A percentile compares a stretch with the other conserved stretches of the same genome.
Evolutionary conservation across 495 filamentous ascomycete genomes (phyloP).

Genomic region (Penicillium salamii): DNA sequence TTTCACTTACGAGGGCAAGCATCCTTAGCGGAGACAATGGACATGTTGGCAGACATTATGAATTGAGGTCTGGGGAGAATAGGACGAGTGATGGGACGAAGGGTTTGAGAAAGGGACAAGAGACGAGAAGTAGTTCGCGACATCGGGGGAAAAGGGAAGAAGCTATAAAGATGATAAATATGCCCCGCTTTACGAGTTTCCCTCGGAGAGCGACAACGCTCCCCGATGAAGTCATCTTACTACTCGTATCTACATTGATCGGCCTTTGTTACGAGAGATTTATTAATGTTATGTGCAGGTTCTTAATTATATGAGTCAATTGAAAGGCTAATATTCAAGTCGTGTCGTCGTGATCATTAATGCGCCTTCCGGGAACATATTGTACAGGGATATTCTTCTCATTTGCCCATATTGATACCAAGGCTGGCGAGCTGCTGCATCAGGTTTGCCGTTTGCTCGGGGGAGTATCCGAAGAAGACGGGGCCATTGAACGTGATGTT

Average conservation of each 20-base stretch:
- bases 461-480: slow-evolving; percentile 83
- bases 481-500: slow-evolving; percentile 82
- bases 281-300: neutral
- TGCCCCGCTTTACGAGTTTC: slow-evolving; percentile 22
- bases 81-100: slow-evolving; percentile 1
- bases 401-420: slow-evolving; percentile 9
- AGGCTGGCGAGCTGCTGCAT: slow-evolving; percentile 52
- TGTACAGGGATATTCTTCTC: slow-evolving; percentile 2
- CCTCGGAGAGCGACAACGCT: slow-evolving; percentile 22
- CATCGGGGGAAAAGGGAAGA: slow-evolving; percentile 19
- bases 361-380: slow-evolving; percentile 11
- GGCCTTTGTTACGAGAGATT: no score
- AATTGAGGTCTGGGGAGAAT: neutral
- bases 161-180: slow-evolving; percentile 11
- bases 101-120: slow-evolving; percentile 20
- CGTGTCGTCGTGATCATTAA: slow-evolving; percentile 18
- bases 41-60: slow-evolving; percentile 39
- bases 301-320: neutral
- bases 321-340: slow-evolving; percentile 5
- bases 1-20: slow-evolving; percentile 48
- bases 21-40: slow-evolving; percentile 39
- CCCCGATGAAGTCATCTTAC: slow-evolving; percentile 7
- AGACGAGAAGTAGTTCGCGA: slow-evolving; percentile 26
- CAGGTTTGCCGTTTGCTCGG: slow-evolving; percentile 71
- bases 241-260: no score